Base-by-base conservation (phyloP, 2,329 filamentous ascomycete species). In the Fusarium nelsonii region DNA sequence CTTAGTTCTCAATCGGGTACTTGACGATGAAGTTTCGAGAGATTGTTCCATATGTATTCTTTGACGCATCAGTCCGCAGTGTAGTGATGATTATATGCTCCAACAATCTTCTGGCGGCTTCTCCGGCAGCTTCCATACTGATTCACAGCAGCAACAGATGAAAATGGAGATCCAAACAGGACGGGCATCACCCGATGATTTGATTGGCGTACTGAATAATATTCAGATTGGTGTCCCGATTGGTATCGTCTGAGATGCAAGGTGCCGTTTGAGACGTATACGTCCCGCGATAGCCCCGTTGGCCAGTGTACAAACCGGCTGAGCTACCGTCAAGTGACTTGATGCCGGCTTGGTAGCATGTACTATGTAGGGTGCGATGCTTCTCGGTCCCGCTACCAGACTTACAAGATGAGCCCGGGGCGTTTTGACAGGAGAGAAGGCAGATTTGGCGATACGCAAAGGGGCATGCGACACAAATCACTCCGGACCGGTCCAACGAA, bases 221-320 rank as follows among this genome's bases (percentile, higher is more conserved):
- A 44, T 63, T 51, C 57, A 50, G 65, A 70, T 55, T 71, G 65
- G 71, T 64, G 64, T 52, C 51, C 66, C 57, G 66, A 65, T 56
- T 69, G 61, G 73, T 69, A 71, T 75, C 68, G 71, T 72, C 69
- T 71, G 56, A 65, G 54, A 73, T 75, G 75, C 74, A 75, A 68
- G 71, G 55, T 73, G 59, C 75, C 75, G 75, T 75, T 69, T 70
- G 66, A 73, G 71, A 75, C 73, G 68, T 62, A 65, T 62, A 57
- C 60, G 59, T 69, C 60, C 71, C 71, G 73, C 62, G 59, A 71
- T 71, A 68, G 68, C 72, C 63, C 73, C 65, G 68, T 71, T 46
- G 44, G 55, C 46, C 63, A 65, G 73, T 65, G 64, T 23, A 74
- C 71, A 73, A 71, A 66, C 63, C 66, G 69, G 73, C 58, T 65